Percentiles rank a stretch among this genome's conserved stretches.
phyloP scores from a whole-genome alignment of 768 basidiomycete species.

The Psilocybe subaeruginosa region DNA sequence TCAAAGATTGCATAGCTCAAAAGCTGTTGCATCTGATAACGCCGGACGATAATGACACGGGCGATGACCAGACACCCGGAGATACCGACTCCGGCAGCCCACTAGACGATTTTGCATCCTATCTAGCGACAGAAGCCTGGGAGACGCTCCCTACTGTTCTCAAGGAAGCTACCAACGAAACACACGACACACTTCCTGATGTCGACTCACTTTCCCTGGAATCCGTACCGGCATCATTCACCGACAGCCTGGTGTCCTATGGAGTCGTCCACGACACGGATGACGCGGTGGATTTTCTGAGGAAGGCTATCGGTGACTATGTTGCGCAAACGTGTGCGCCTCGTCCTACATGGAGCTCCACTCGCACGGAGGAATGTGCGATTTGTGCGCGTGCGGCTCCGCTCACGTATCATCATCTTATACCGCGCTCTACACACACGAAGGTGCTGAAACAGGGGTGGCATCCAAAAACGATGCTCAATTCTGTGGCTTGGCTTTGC shows the following conservation, averaged over 20 bases:
- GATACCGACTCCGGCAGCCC: conserved; percentile 20
- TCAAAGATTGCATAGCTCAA: conserved; percentile 51
- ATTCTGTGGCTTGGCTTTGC: conserved; percentile 65
- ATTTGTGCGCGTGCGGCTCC: conserved; percentile 60
- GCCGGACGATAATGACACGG: neutral
- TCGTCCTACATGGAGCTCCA: conserved; percentile 54
- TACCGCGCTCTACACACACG: conserved; percentile 54
- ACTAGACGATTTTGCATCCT: conserved; percentile 57
- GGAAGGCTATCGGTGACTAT: conserved; percentile 43
- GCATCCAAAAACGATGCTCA: conserved; percentile 55
- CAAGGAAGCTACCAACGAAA: conserved; percentile 43
- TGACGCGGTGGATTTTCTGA: conserved; percentile 40
- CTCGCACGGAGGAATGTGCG: conserved; percentile 57
- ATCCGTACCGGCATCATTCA: conserved; percentile 41
- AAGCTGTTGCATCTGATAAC: conserved; percentile 12
- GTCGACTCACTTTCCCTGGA: conserved; percentile 42
- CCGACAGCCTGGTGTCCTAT: conserved; percentile 56
- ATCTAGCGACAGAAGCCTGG: conserved; percentile 57
- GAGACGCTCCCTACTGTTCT: conserved; percentile 38
- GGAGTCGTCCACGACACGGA: conserved; percentile 44
- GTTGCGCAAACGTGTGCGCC: conserved; percentile 48
- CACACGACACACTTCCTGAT: conserved; percentile 31
- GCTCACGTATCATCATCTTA: conserved; percentile 64
- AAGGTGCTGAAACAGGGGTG: conserved; percentile 61
- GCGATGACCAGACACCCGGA: conserved; percentile 7